phyloP scores from a whole-genome alignment of 345 rosid genomes.

The Heritiera littoralis region DNA sequence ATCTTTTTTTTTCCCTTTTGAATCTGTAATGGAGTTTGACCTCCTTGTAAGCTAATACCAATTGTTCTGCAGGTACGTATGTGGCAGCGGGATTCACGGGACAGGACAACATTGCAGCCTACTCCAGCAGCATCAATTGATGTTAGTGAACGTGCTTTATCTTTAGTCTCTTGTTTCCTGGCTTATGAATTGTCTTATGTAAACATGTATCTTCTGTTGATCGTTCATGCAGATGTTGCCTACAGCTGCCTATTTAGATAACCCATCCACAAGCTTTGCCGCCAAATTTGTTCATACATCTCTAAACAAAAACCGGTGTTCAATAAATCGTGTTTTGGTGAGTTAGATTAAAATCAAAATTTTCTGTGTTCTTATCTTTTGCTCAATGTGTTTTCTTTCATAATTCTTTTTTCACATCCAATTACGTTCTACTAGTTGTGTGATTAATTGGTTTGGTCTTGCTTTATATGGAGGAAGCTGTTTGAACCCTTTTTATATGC shows the following conservation, averaged over 20 bases:
- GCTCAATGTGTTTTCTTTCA: neutral
- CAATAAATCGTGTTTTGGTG: constrained; percentile 91
- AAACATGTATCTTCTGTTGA: constrained; percentile 20
- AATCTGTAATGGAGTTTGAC: constrained; percentile 7
- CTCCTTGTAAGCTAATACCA: constrained; percentile 15
- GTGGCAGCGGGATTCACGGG: constrained; percentile 85
- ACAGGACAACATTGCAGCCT: constrained; percentile 74
- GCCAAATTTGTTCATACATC: constrained; percentile 97
- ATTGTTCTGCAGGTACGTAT: constrained; percentile 60
- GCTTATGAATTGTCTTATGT: constrained; percentile 17
- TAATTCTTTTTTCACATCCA: neutral
- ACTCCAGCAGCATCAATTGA: constrained; percentile 95
- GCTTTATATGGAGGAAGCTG: neutral
- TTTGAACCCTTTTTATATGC: neutral
- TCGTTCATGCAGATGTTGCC: constrained; percentile 76
- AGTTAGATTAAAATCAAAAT: constrained; percentile 21
- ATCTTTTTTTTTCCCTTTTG: neutral
- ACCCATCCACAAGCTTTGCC: constrained; percentile 93
- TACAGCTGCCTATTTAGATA: constrained; percentile 81
- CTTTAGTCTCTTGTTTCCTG: constrained; percentile 17
- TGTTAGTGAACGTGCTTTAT: constrained; percentile 43
- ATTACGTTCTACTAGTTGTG: neutral
- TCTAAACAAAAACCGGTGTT: constrained; percentile 90
- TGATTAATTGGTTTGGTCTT: neutral
- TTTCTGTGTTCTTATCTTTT: neutral